Evolutionary conservation across 306 rosid genomes (phyloP).

Genomic region (Corylus americana): DNA sequence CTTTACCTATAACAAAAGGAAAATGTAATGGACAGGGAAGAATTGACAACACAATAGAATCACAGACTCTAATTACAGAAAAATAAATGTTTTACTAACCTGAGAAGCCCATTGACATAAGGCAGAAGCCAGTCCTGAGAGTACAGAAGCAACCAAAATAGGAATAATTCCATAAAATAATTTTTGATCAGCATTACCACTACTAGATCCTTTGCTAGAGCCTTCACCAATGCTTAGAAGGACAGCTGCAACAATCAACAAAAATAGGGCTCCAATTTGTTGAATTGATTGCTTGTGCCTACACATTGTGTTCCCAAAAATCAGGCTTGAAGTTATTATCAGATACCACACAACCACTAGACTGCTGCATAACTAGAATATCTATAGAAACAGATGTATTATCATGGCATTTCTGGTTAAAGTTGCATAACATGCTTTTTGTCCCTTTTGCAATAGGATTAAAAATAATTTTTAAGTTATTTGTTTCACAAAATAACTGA

Average conservation of each 20-base stretch:
- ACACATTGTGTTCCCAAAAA: conserved; percentile 18
- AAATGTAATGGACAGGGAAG: conserved; percentile 14
- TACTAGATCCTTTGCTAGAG: conserved; percentile 62
- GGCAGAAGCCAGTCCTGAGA: conserved; percentile 93
- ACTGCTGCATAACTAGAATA: background rate
- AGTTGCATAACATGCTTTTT: background rate
- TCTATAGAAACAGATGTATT: conserved; percentile 6
- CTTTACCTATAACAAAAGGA: conserved; percentile 70
- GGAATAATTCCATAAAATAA: conserved; percentile 88
- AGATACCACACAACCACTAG: conserved; percentile 28
- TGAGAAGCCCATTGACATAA: conserved; percentile 99
- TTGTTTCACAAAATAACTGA: background rate
- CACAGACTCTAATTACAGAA: conserved; percentile 12
- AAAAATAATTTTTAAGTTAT: background rate
- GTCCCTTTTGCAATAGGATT: background rate
- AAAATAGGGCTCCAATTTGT: conserved; percentile 87
- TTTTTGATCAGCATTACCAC: conserved; percentile 63
- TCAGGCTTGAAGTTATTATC: conserved; percentile 8
- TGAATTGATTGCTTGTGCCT: conserved; percentile 95
- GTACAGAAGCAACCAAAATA: conserved; percentile 85
- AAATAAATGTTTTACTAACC: conserved; percentile 50
- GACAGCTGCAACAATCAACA: conserved; percentile 86
- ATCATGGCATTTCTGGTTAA: background rate
- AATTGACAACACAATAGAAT: conserved; percentile 4
- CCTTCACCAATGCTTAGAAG: conserved; percentile 95